Percentiles rank a stretch among this genome's conserved stretches.
These are phyloP conservation scores for Piromyces finnis DNA, from an alignment of 192 early-diverging fungal genomes.

Conservation along the genomic window DNA sequence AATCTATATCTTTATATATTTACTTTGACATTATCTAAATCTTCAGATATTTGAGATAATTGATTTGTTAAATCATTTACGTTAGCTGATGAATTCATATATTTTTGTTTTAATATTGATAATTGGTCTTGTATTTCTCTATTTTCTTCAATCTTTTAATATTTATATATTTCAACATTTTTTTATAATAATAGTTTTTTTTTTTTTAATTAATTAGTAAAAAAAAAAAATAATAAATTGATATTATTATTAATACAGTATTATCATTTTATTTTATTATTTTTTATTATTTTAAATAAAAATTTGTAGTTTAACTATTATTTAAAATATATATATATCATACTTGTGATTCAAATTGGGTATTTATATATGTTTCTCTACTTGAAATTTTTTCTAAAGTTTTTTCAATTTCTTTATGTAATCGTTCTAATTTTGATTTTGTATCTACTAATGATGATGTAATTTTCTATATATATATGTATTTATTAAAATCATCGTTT, in stretches of 20 bases:
- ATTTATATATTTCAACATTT: no score
- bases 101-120: conserved; percentile 31
- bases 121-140: conserved; percentile 24
- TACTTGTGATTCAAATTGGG: conserved; percentile 33
- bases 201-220: no score
- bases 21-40: conserved; percentile 36
- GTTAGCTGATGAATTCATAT: conserved; percentile 16
- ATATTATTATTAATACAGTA: no score
- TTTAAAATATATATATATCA: no score
- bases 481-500: no score
- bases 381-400: conserved; percentile 31
- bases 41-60: conserved; percentile 22
- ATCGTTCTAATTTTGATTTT: conserved; percentile 12
- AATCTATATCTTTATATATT: no score
- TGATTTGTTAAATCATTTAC: conserved; percentile 28
- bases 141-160: conserved; percentile 31
- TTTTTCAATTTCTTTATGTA: conserved; percentile 27
- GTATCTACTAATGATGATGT: conserved; percentile 12
- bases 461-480: conserved; percentile 13
- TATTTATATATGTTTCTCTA: conserved; percentile 43
- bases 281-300: no score
- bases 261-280: no score
- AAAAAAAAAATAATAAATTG: no score
- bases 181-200: no score
- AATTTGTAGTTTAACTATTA: not conserved